phyloP scores from a whole-genome alignment of 2,329 filamentous ascomycete species.

The Alternaria sp. region DNA sequence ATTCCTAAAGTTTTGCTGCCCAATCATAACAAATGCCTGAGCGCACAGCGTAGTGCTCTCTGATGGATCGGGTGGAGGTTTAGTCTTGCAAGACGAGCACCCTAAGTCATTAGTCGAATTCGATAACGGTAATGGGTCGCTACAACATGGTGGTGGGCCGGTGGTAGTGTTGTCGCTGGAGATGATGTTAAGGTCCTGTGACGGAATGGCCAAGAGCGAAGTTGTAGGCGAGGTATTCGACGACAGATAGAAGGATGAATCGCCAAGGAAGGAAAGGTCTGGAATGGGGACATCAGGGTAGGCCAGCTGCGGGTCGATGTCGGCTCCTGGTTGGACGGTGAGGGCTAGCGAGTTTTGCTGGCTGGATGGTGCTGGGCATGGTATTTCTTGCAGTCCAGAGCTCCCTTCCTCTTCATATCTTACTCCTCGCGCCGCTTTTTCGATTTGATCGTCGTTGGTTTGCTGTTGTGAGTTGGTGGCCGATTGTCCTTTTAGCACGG shows the following conservation, averaged over 20 bases:
- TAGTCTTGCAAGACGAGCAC: constrained; percentile 38
- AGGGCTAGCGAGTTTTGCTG: constrained; percentile 8
- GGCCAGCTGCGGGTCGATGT: constrained; percentile 10
- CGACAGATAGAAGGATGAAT: not conserved
- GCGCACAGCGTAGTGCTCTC: constrained; percentile 48
- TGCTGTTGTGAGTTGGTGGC: constrained; percentile 15
- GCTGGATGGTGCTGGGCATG: not conserved
- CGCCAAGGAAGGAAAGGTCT: constrained; percentile 22
- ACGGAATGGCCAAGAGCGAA: not conserved
- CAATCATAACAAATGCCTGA: constrained; percentile 45
- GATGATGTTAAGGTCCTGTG: not conserved
- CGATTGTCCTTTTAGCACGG: constrained; percentile 25
- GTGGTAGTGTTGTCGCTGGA: not conserved
- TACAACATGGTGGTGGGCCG: constrained; percentile 40
- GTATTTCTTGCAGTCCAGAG: not conserved
- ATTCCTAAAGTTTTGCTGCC: constrained; percentile 46
- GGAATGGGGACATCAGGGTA: constrained; percentile 15
- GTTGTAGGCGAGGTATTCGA: not conserved
- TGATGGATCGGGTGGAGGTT: constrained; percentile 34
- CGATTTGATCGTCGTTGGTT: not conserved
- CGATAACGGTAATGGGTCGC: constrained; percentile 7
- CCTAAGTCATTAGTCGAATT: constrained; percentile 25
- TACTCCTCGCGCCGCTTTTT: not conserved
- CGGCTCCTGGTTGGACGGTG: constrained; percentile 1
- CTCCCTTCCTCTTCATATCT: not conserved